These are phyloP conservation scores for Metschnikowia koreensis DNA, from an alignment of 805 yeast genomes.

Conservation along the genomic window DNA sequence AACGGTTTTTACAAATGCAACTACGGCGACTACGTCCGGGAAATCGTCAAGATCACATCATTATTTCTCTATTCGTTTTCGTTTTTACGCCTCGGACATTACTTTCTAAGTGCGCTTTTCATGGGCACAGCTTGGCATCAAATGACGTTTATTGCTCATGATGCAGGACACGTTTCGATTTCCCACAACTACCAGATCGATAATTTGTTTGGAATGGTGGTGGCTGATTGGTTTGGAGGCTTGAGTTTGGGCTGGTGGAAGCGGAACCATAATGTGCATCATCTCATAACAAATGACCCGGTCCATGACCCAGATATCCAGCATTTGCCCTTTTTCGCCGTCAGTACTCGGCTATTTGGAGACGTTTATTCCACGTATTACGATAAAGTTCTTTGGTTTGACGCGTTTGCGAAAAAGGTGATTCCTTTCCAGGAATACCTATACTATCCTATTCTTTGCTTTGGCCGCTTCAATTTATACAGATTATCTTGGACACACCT, in stretches of 20 bases:
- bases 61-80: conserved; percentile 51
- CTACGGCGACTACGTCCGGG: conserved; percentile 72
- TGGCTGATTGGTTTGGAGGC: conserved; percentile 86
- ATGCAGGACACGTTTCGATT: conserved; percentile 83
- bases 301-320: conserved; percentile 94
- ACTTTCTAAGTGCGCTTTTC: conserved; percentile 55
- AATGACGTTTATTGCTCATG: conserved; percentile 83
- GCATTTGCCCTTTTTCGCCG: conserved; percentile 89
- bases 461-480: conserved; percentile 85
- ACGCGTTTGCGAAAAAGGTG: conserved; percentile 54
- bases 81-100: conserved; percentile 46
- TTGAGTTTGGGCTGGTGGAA: conserved; percentile 94
- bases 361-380: conserved; percentile 79
- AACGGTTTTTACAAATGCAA: conserved; percentile 70
- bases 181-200: conserved; percentile 79
- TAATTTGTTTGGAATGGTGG: conserved; percentile 65
- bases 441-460: conserved; percentile 75
- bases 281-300: conserved; percentile 86
- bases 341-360: conserved; percentile 65
- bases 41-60: conserved; percentile 55
- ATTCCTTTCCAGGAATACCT: conserved; percentile 66
- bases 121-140: conserved; percentile 89
- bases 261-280: conserved; percentile 90
- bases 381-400: conserved; percentile 65
- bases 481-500: conserved; percentile 78